Base-by-base conservation (phyloP, 164 flowering plant genomes). In the Dillenia suffruticosa region DNA sequence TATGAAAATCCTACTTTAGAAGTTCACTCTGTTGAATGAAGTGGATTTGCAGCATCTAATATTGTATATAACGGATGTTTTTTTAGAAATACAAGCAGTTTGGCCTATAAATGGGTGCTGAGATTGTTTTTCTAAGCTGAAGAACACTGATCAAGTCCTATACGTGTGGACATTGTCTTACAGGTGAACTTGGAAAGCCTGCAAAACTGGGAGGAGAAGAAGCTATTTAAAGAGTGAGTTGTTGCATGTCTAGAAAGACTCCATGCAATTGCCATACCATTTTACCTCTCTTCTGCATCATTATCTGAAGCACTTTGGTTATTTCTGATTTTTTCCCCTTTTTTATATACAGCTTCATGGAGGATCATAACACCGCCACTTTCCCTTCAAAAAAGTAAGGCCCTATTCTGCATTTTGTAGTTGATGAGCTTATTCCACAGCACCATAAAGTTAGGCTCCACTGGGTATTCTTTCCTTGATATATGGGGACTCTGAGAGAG, bases 281-380 rank as follows among this genome's bases (percentile, higher is more conserved):
- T 17, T 11, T 15, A 24, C 17, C 46, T 56, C 51, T 22, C 51
- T 50, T 61, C 45, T 19, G 12, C 46, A 48, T 26, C 17, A 46
- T 48, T 55, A 47, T 56, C 45, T 44, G 32, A 13, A 12, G 45
- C 46, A 44, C 44, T 58, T 13, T 10, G 17, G 9, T 51, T 6
- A 32, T 48, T 3, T 13, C 1, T 17, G 14, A 55, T 58, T 59
- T 51, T 40, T 9, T 65, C 0, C 13, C 24, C 16, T 1, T 19
- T 45, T 19, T 22, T 26, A 10, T 19, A 12, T 63, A 22, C 96
- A 95, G 99, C 63, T 95, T 88, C 74, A 95, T 95, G 99, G 99
- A 95, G 82, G 99, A 95, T 68, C 94, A 95, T 71, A 95, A 92
- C 59, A 95, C 99, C 59, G 96, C 96, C 58, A 95, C 99, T 0